Conservation (phyloP, 108 stramenopile species). For the Tribonema minus region DNA sequence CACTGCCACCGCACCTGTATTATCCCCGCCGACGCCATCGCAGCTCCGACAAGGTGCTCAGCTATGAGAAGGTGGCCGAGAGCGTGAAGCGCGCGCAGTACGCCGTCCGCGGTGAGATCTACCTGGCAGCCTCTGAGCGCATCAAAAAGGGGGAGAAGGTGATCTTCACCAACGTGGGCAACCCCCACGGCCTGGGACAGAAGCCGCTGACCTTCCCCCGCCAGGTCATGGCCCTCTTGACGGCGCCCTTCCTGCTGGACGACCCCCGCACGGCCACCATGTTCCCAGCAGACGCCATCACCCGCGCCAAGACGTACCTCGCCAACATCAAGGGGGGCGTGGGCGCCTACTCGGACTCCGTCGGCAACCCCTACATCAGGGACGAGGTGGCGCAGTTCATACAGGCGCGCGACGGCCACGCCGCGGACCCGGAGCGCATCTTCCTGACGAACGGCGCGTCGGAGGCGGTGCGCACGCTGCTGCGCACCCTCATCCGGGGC, state of each 20-base stretch:
- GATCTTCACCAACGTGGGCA: slow-evolving; percentile 93
- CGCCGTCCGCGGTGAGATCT: slow-evolving; percentile 49
- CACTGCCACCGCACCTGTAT: too few species aligned
- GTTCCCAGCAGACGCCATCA: slow-evolving; percentile 52
- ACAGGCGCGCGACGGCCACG: slow-evolving; percentile 70
- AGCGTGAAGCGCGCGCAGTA: slow-evolving; percentile 40
- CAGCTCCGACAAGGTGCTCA: slow-evolving; percentile 9
- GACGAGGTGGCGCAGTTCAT: slow-evolving; percentile 76
- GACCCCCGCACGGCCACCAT: slow-evolving; percentile 30
- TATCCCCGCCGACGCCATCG: too few species aligned
- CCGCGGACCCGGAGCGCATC: slow-evolving; percentile 69
- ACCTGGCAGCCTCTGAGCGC: slow-evolving; percentile 43
- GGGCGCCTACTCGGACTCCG: slow-evolving; percentile 55
- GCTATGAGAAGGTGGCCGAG: slow-evolving; percentile 32
- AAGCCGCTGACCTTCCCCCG: slow-evolving; percentile 78
- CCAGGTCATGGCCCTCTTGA: slow-evolving; percentile 77
- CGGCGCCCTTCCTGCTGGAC: slow-evolving; percentile 65
- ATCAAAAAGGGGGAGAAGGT: slow-evolving; percentile 62
- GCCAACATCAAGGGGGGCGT: slow-evolving; percentile 44
- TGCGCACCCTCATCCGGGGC: slow-evolving; percentile 71
- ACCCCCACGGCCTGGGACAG: slow-evolving; percentile 93
- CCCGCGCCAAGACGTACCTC: slow-evolving; percentile 54
- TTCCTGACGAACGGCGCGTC: slow-evolving; percentile 92
- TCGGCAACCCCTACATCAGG: slow-evolving; percentile 50
- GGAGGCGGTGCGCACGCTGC: slow-evolving; percentile 68